Conservation (phyloP, 305 asterid genomes). For the Plantago lanceolata region DNA sequence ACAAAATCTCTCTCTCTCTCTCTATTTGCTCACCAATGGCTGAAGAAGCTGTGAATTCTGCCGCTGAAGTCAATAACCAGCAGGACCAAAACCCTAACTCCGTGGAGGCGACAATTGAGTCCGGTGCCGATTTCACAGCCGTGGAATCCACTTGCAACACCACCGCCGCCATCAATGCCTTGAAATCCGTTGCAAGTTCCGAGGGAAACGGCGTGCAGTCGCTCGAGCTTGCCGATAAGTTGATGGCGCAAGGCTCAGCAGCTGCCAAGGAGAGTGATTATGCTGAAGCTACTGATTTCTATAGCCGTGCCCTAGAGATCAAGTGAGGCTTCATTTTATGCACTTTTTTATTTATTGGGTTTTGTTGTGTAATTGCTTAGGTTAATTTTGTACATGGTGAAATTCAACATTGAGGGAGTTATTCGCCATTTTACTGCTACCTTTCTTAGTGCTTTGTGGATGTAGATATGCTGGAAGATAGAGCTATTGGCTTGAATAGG, state of each 20-base stretch:
- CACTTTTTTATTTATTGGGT: background rate
- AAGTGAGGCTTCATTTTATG: constrained; percentile 33
- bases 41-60: constrained; percentile 39
- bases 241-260: constrained; percentile 52
- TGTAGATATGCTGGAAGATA: too few species aligned
- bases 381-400: too few species aligned
- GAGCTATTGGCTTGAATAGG: too few species aligned
- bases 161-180: background rate
- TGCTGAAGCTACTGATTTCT: constrained; percentile 74
- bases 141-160: constrained; percentile 55
- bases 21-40: constrained; percentile 46
- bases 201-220: constrained; percentile 44
- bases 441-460: too few species aligned
- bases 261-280: constrained; percentile 66
- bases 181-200: constrained; percentile 36
- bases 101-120: constrained; percentile 50
- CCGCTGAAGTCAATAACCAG: constrained; percentile 25
- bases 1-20: too few species aligned
- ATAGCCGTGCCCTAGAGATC: constrained; percentile 90
- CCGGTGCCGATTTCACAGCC: constrained; percentile 36
- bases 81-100: constrained; percentile 54
- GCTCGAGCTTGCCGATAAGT: constrained; percentile 58
- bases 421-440: too few species aligned
- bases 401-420: too few species aligned
- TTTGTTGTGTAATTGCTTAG: background rate